phyloP scores from a whole-genome alignment of 768 basidiomycete species.

The Serendipita vermifera region DNA sequence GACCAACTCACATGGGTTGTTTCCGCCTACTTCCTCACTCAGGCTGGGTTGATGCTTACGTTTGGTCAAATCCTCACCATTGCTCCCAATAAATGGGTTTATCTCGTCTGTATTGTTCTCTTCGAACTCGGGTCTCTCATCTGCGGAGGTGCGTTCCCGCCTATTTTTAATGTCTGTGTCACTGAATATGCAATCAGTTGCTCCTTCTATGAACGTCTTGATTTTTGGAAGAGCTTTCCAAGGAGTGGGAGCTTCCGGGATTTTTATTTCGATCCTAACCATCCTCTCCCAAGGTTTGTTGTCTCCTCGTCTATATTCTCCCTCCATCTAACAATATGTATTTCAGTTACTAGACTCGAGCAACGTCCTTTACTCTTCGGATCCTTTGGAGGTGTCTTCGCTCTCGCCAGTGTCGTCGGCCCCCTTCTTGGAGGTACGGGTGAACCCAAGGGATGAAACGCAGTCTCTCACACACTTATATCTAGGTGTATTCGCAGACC shows the following conservation, averaged over 20 bases:
- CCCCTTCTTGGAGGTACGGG: constrained; percentile 4
- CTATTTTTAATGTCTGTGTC: not conserved
- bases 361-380: constrained; percentile 28
- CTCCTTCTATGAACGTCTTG: constrained; percentile 20
- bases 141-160: not conserved
- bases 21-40: not conserved
- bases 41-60: constrained; percentile 20
- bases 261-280: constrained; percentile 19
- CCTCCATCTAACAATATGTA: not conserved
- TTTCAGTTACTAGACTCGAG: constrained; percentile 20
- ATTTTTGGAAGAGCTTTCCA: constrained; percentile 35
- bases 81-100: constrained; percentile 24
- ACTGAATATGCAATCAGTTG: constrained; percentile 18
- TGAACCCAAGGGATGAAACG: too few relatives aligned
- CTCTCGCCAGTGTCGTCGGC: constrained; percentile 16
- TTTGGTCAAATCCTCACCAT: constrained; percentile 24
- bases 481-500: constrained; percentile 27
- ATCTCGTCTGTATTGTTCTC: constrained; percentile 18
- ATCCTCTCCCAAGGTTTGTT: constrained; percentile 17
- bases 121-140: constrained; percentile 30
- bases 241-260: constrained; percentile 32
- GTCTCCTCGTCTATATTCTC: too few relatives aligned
- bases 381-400: constrained; percentile 29
- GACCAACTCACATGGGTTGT: too few relatives aligned
- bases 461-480: too few relatives aligned